Percentiles rank a stretch among this genome's conserved stretches.
These are phyloP conservation scores for Sclerotinia nivalis DNA, from an alignment of 2,329 filamentous ascomycete species.

Conservation along the genomic window DNA sequence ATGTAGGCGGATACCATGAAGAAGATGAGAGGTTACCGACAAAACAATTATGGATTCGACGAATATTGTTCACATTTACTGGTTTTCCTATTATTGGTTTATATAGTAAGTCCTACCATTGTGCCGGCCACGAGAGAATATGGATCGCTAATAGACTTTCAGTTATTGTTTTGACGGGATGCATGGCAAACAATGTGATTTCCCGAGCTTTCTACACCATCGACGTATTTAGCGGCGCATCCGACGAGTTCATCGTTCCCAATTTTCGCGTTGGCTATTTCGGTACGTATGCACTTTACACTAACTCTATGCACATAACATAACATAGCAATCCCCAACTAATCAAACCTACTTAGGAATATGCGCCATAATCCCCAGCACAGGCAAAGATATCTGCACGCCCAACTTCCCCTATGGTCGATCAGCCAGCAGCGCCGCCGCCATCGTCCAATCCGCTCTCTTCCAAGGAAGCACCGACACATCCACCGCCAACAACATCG, in stretches of 20 bases:
- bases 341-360: not conserved
- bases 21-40: not conserved
- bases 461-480: conserved; percentile 5
- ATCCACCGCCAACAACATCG: not conserved
- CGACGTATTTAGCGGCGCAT: conserved; percentile 5
- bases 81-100: conserved; percentile 2
- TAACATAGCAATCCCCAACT: not conserved
- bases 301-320: not conserved
- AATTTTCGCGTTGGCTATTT: conserved; percentile 17
- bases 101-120: not conserved
- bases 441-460: not conserved
- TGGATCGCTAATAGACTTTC: not conserved
- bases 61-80: not conserved
- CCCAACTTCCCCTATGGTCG: not conserved
- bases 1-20: conserved; percentile 2
- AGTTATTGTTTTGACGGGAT: conserved; percentile 13
- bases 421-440: not conserved
- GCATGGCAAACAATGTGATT: conserved; percentile 7
- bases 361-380: conserved; percentile 8
- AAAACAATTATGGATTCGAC: conserved; percentile 12
- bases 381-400: not conserved
- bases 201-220: conserved; percentile 11
- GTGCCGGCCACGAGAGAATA: not conserved
- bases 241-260: conserved; percentile 13
- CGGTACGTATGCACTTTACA: not conserved